Conservation (phyloP, 1,139 yeast species). For the Taphrina pruni region DNA sequence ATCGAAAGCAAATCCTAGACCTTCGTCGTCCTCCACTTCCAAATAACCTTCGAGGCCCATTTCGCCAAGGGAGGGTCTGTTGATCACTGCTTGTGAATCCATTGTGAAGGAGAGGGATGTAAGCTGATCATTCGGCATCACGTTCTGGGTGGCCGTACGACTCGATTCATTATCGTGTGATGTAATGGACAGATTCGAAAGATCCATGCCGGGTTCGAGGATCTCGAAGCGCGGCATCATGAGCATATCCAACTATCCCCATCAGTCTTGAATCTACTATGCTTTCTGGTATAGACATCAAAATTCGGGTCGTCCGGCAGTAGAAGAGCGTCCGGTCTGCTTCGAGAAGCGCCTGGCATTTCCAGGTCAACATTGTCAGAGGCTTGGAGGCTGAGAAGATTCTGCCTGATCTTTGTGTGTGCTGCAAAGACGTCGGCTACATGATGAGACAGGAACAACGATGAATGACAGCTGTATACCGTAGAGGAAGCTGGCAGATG, state of each 20-base stretch:
- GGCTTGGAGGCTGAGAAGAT: constrained; percentile 7
- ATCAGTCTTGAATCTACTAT: neutral
- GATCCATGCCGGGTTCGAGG: constrained; percentile 1
- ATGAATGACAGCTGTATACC: neutral
- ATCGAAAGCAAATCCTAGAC: constrained; percentile 41
- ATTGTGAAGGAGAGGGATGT: constrained; percentile 3
- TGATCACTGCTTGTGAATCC: constrained; percentile 7
- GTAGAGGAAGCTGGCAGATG: neutral
- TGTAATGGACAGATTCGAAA: constrained; percentile 1
- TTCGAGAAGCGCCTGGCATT: neutral
- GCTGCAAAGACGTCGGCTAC: constrained; percentile 41
- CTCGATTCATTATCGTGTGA: neutral
- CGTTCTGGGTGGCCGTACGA: neutral
- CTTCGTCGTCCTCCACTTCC: constrained; percentile 35
- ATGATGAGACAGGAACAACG: neutral
- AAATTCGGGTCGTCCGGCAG: constrained; percentile 42
- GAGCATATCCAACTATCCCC: constrained; percentile 2
- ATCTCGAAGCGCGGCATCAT: neutral
- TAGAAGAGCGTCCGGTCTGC: constrained; percentile 24
- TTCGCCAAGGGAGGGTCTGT: constrained; percentile 21
- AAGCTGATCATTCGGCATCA: neutral
- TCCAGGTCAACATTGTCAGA: constrained; percentile 16
- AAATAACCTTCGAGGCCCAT: constrained; percentile 20
- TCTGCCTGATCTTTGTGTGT: constrained; percentile 37
- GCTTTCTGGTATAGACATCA: constrained; percentile 14